Conservation (phyloP, 306 rosid species). For the Gynostemma pentaphyllum region DNA sequence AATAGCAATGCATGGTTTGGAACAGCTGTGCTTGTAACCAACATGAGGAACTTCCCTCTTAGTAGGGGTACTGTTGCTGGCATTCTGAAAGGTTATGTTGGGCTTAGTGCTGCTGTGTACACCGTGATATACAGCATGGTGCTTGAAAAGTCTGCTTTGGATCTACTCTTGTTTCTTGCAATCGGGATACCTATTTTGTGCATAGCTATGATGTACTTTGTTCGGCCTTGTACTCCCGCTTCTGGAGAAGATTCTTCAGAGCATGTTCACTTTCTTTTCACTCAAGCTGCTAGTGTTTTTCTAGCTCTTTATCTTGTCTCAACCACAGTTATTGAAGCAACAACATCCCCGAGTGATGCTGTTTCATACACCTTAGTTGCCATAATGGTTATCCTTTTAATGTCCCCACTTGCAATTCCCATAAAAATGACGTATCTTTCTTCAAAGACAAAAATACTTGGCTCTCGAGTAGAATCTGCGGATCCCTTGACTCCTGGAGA, state of each 20-base stretch:
- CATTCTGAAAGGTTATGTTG: slow-evolving; percentile 76
- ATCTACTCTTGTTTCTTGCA: slow-evolving; percentile 51
- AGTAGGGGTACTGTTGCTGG: slow-evolving; percentile 76
- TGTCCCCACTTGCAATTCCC: slow-evolving; percentile 68
- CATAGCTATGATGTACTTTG: slow-evolving; percentile 55
- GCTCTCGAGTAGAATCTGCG: slow-evolving; percentile 28
- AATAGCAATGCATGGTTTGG: slow-evolving; percentile 72
- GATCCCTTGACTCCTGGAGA: slow-evolving; percentile 23
- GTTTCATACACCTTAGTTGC: slow-evolving; percentile 44
- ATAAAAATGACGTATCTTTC: slow-evolving; percentile 71
- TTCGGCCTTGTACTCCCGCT: slow-evolving; percentile 70
- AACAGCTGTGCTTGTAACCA: slow-evolving; percentile 68
- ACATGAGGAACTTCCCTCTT: slow-evolving; percentile 95
- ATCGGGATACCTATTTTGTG: slow-evolving; percentile 46
- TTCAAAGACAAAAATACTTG: slow-evolving; percentile 13
- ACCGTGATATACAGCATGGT: slow-evolving; percentile 48
- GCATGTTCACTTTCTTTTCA: slow-evolving; percentile 51
- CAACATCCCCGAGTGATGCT: slow-evolving; percentile 29
- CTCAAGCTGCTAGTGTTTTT: slow-evolving; percentile 58
- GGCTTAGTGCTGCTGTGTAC: slow-evolving; percentile 72
- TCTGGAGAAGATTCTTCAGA: slow-evolving; percentile 77
- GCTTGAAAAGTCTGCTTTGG: slow-evolving; percentile 38
- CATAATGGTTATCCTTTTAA: slow-evolving; percentile 47
- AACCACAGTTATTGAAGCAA: slow-evolving; percentile 26
- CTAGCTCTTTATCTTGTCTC: slow-evolving; percentile 55